These are phyloP conservation scores for Dioscorea zingiberensis DNA, from an alignment of 106 monocot species.

Conservation along the genomic window DNA sequence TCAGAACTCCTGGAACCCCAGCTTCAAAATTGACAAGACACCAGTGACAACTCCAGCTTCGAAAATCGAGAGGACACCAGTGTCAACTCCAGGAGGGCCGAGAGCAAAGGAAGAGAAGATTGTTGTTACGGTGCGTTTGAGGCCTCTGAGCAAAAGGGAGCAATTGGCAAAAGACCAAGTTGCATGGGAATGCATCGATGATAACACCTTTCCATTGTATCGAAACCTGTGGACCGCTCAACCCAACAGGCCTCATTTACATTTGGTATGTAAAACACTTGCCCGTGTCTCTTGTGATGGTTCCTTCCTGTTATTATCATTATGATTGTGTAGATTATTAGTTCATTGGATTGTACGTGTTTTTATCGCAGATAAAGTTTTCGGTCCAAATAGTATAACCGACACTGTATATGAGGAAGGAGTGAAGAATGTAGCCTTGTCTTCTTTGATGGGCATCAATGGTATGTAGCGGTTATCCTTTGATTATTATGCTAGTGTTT, in stretches of 20 bases:
- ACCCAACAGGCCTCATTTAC: slow-evolving; percentile 40
- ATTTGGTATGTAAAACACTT: no score
- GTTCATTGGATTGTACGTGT: no score
- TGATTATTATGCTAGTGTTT: no score
- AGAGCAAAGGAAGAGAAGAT: slow-evolving; percentile 83
- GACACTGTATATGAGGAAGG: slow-evolving; percentile 86
- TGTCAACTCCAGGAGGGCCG: slow-evolving; percentile 46
- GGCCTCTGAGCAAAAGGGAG: slow-evolving; percentile 81
- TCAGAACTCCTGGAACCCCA: slow-evolving; percentile 49
- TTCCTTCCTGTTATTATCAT: no score
- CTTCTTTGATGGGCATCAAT: slow-evolving; percentile 88
- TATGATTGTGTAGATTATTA: no score
- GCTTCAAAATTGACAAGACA: no score
- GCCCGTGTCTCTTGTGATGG: no score
- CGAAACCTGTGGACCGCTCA: slow-evolving; percentile 49
- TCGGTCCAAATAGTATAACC: slow-evolving; percentile 62
- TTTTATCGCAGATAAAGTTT: slow-evolving; percentile 64
- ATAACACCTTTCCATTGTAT: slow-evolving; percentile 48
- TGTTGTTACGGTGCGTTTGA: slow-evolving; percentile 84
- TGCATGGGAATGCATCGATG: slow-evolving; percentile 79
- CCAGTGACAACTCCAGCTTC: no score
- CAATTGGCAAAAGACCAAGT: slow-evolving; percentile 50
- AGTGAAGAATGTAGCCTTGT: slow-evolving; percentile 81
- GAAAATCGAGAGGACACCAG: slow-evolving; percentile 54
- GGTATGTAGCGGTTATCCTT: no score